Evolutionary conservation across 345 rosid genomes (phyloP), one percentile per base, ranked within the genome.

Genomic region (Populus nigra): DNA sequence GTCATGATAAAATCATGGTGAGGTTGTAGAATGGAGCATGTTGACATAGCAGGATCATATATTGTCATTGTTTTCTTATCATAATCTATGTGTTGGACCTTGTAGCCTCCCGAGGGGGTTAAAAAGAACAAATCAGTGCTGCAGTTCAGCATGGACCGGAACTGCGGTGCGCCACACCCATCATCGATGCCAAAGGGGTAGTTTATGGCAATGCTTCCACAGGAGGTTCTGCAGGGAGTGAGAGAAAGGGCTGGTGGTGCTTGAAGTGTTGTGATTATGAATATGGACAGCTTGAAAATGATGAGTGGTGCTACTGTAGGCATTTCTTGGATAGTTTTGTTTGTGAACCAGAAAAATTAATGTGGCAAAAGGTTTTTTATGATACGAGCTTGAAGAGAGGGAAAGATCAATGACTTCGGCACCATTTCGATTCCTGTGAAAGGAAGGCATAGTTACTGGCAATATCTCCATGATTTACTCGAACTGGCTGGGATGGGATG

Each of bases 11-110:
- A 90, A 80, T 95, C 96, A 74, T 89, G 99, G 85, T 89, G 96
- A n/a, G 99, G 98, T 69, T 91, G 98, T 27, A 95, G 93, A 53
- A 91, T 90, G 23, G 98, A 93, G 89, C 98, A 95, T 0, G 99
- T 93, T 33, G 98, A 95, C 99, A 95, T 95, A 9, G 97, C 81
- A 0, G 99, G 96, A 78, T 95, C 98, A 84, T 89, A 95, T 5
- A 93, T 68, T 23, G 75, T 80, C 74, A 95, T 65, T 4, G 81
- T 86, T 66, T 88, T 86, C 81, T 88, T 87, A 17, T 82, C 43
- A 86, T 95, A 95, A 81, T 95, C 96, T 76, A 95, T 91, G 55
- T 82, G 83, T 72, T 91, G 89, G 63, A 95, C 96, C 71, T 90
- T 93, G 94, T 95, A 95, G 84, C 45, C 76, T 0, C 99, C 98